Evolutionary conservation across 768 basidiomycete species (phyloP).

Genomic region (Phanerochaete carnosa): DNA sequence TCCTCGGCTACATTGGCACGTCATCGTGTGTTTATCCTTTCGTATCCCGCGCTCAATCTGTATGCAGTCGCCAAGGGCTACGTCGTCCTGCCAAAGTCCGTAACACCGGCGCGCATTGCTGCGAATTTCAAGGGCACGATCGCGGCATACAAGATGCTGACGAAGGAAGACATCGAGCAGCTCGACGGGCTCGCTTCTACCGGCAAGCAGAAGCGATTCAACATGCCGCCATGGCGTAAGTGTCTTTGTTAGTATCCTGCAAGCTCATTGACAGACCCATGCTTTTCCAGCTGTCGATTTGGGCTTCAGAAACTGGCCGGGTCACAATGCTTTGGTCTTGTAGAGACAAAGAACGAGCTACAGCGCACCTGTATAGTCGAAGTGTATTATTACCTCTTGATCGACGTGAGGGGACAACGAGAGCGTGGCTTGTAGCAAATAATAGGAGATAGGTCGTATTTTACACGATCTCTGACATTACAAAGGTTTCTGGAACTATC

Average conservation of each 20-base stretch:
- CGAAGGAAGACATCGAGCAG: slow-evolving; percentile 46
- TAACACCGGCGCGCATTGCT: slow-evolving; percentile 65
- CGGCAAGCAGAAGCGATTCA: slow-evolving; percentile 68
- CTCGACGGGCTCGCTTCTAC: slow-evolving; percentile 54
- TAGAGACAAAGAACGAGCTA: neutral
- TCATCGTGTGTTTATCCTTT: neutral
- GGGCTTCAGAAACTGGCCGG: slow-evolving; percentile 66
- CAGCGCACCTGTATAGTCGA: too few species aligned
- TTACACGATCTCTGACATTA: neutral
- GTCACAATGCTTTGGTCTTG: slow-evolving; percentile 8
- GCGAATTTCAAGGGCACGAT: slow-evolving; percentile 54
- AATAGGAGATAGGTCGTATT: neutral
- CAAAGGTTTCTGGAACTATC: neutral
- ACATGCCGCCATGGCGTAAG: slow-evolving; percentile 71
- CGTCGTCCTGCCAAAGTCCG: slow-evolving; percentile 73
- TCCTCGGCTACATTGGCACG: slow-evolving; percentile 63
- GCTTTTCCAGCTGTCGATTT: slow-evolving; percentile 51
- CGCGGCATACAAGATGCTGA: slow-evolving; percentile 42
- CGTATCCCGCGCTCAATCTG: neutral
- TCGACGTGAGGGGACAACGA: neutral
- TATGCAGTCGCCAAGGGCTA: slow-evolving; percentile 56
- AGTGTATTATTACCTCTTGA: too few species aligned
- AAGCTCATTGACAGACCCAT: slow-evolving; percentile 8
- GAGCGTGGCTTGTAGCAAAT: neutral
- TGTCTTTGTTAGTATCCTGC: slow-evolving; percentile 17